Evolutionary conservation across 2,329 filamentous ascomycete genomes (phyloP), one percentile per base, ranked within the genome.

Genomic region (Colletotrichum somersetense): DNA sequence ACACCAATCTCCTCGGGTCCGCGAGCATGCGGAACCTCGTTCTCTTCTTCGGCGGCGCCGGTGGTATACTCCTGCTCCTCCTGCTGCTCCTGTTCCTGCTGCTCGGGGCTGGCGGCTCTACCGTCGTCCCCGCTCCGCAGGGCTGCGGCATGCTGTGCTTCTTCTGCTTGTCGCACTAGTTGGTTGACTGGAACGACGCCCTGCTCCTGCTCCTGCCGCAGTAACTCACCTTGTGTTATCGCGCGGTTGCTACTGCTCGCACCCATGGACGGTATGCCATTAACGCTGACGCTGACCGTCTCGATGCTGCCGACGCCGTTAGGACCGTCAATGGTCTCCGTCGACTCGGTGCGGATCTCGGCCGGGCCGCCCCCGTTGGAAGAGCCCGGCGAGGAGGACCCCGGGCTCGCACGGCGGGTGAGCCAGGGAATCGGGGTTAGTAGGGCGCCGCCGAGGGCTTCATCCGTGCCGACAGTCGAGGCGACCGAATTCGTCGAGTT

Each of bases 381-480:
- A 64, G 65, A 62, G 56, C 46, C 48, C 48, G 63, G 67, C 46
- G 66, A 77, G 67, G 62, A 75, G 73, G 42, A 75, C 50, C 38
- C 76, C 73, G 62, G 73, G 38, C 69, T 75, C 73, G 33, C 75
- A 48, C 76, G 78, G 52, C 84, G 81, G 35, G 82, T 86, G 62
- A 98, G 84, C 96, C 96, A 99, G 0, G 95, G 93, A 69, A 99
- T 98, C 0, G 96, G 96, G 1, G 96, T 98, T 62, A 99, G 86
- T 23, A 98, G 86, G 0, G 96, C 96, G 8, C 96, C 96, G 30
- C 96, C 96, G 1, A 98, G 85, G 16, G 92, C 92, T 80, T 98
- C 96, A 77, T 98, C 96, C 61, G 93, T 94, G 2, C 94, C 95
- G 8, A 96, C 84, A 0, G 82, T 80, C 2, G 79, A 78, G 1